Conservation (phyloP, 306 rosid species). For the Hippophae tibetana region DNA sequence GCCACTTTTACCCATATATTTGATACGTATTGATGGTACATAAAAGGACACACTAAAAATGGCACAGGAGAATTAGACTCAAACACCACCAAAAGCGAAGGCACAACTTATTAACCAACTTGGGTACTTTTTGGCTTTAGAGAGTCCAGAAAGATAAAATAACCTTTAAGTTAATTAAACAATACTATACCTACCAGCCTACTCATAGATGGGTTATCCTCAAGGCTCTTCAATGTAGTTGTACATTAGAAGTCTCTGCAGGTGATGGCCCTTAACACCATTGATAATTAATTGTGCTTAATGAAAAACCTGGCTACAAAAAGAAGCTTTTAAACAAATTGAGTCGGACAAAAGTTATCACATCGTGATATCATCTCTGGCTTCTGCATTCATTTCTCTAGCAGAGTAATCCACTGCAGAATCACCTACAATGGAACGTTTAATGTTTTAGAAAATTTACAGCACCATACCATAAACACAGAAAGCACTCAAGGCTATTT, state of each 20-base stretch:
- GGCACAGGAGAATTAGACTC: constrained; percentile 11
- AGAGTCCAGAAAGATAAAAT: constrained; percentile 20
- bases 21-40: no score
- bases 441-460: constrained; percentile 10
- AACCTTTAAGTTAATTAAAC: constrained; percentile 14
- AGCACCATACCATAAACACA: not conserved
- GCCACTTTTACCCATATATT: no score
- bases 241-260: constrained; percentile 31
- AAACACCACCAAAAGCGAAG: constrained; percentile 41
- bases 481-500: not conserved
- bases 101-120: constrained; percentile 38
- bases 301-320: constrained; percentile 26
- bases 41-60: constrained; percentile 12
- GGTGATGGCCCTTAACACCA: constrained; percentile 8
- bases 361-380: constrained; percentile 17
- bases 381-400: constrained; percentile 18
- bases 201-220: constrained; percentile 15
- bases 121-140: constrained; percentile 31
- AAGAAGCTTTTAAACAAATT: constrained; percentile 5
- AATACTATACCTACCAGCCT: constrained; percentile 28
- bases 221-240: constrained; percentile 19
- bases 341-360: constrained; percentile 17
- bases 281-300: constrained; percentile 6
- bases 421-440: constrained; percentile 43
- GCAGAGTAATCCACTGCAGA: constrained; percentile 36